Evolutionary conservation across 2,329 filamentous ascomycete species (phyloP).

Genomic region (Talaromyces sp.): DNA sequence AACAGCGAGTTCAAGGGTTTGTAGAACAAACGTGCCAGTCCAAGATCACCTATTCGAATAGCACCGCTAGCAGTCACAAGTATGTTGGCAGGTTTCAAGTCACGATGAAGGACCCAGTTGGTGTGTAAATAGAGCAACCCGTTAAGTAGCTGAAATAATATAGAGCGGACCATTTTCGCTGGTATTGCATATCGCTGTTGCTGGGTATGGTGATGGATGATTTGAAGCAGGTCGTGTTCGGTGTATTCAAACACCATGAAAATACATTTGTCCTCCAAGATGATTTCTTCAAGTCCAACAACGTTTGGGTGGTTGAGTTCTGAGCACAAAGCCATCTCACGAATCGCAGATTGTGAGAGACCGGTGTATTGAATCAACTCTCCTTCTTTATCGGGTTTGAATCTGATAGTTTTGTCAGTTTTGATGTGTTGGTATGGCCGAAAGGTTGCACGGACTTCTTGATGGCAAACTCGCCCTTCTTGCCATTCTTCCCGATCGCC

Average conservation of each 20-base stretch:
- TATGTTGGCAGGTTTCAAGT: conserved; percentile 97
- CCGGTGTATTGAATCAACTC: conserved; percentile 93
- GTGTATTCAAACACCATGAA: conserved; percentile 99
- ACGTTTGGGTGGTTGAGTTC: conserved; percentile 87
- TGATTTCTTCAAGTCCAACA: conserved; percentile 88
- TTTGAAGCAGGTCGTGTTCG: conserved; percentile 94
- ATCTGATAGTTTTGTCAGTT: conserved; percentile 42
- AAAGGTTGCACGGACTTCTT: conserved; percentile 66
- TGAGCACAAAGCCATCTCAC: conserved; percentile 95
- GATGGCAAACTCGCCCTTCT: conserved; percentile 86
- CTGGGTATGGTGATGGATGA: conserved; percentile 96
- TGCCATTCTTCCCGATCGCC: conserved; percentile 70
- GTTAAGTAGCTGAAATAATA: conserved; percentile 93
- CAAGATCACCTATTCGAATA: conserved; percentile 92
- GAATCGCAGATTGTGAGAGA: conserved; percentile 93
- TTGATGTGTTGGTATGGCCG: background rate
- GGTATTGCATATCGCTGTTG: conserved; percentile 84
- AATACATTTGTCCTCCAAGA: conserved; percentile 97
- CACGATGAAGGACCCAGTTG: conserved; percentile 95
- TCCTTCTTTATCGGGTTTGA: conserved; percentile 98
- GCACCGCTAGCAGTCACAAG: conserved; percentile 90
- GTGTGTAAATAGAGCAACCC: conserved; percentile 91
- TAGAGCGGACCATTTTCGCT: conserved; percentile 82
- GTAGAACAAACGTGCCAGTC: conserved; percentile 86
- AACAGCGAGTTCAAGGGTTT: conserved; percentile 91